These are phyloP conservation scores for Termitomyces sp. DNA, from an alignment of 768 basidiomycete species.

Conservation along the genomic window DNA sequence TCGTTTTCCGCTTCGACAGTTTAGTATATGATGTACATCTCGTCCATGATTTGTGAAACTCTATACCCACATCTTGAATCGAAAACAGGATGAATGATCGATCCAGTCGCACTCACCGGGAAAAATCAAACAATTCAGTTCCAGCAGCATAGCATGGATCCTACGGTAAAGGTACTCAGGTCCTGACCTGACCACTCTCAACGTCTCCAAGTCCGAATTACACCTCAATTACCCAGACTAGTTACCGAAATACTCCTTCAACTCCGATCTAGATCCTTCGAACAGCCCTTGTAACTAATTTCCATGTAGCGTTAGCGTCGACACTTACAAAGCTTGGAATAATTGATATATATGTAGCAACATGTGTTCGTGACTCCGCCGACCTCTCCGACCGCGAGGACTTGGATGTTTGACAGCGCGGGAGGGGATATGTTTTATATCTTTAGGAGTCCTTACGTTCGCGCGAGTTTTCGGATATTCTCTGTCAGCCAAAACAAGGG, in stretches of 20 bases:
- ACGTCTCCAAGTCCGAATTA: conserved; percentile 1
- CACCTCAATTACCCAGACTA: neutral
- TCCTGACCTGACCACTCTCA: neutral
- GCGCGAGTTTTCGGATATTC: conserved; percentile 12
- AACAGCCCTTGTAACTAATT: neutral
- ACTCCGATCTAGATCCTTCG: too few species aligned
- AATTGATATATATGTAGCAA: neutral
- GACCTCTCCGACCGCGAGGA: neutral
- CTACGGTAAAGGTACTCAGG: neutral
- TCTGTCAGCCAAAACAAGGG: conserved; percentile 3
- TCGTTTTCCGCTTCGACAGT: neutral
- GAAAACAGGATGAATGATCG: neutral
- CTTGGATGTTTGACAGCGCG: conserved; percentile 14
- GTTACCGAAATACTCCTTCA: neutral
- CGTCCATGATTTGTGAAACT: neutral
- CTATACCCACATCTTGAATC: neutral
- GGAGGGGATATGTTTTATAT: conserved; percentile 1
- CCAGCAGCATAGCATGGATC: neutral
- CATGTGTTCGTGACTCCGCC: neutral
- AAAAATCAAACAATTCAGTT: neutral
- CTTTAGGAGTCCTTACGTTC: conserved; percentile 4
- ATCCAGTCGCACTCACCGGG: neutral
- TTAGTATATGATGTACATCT: neutral
- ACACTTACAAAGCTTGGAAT: neutral
- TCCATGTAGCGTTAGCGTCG: neutral